Conservation (phyloP, 2,329 filamentous ascomycete genomes). For the Trichoderma sp. region DNA sequence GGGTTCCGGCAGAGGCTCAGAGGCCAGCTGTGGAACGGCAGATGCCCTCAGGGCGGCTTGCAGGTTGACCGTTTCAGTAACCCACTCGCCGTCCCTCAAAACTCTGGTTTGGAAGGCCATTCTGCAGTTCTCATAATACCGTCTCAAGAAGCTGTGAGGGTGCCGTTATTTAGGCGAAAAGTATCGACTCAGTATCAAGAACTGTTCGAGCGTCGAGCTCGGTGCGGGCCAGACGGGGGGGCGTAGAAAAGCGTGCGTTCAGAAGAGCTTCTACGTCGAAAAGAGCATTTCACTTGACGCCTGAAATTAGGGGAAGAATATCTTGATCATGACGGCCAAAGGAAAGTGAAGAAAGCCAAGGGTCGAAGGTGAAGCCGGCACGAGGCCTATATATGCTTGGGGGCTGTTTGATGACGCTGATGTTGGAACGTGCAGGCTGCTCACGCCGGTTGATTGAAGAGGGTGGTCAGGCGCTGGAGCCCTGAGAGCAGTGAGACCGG, state of each 20-base stretch:
- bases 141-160: background rate
- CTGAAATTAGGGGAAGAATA: background rate
- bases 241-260: background rate
- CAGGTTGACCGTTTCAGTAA: conserved; percentile 56
- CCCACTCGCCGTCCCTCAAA: conserved; percentile 59
- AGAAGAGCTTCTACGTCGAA: background rate
- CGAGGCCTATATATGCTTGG: conserved; percentile 1
- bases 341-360: background rate
- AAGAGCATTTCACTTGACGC: background rate
- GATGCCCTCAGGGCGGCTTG: conserved; percentile 48
- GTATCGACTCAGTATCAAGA: background rate
- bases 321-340: background rate
- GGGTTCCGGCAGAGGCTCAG: conserved; percentile 42
- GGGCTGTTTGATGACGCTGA: conserved; percentile 5
- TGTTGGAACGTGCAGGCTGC: conserved; percentile 15
- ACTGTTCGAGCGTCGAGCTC: background rate
- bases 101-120: conserved; percentile 60
- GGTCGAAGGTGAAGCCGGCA: background rate
- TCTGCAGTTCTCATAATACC: conserved; percentile 35
- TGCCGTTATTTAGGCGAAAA: too few species aligned
- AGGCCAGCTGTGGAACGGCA: conserved; percentile 38
- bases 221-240: background rate
- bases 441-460: background rate
- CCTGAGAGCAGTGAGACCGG: background rate
- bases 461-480: background rate